Evolutionary conservation across 2,329 filamentous ascomycete species (phyloP).

Genomic region (Ploettnerulaceae sp.): DNA sequence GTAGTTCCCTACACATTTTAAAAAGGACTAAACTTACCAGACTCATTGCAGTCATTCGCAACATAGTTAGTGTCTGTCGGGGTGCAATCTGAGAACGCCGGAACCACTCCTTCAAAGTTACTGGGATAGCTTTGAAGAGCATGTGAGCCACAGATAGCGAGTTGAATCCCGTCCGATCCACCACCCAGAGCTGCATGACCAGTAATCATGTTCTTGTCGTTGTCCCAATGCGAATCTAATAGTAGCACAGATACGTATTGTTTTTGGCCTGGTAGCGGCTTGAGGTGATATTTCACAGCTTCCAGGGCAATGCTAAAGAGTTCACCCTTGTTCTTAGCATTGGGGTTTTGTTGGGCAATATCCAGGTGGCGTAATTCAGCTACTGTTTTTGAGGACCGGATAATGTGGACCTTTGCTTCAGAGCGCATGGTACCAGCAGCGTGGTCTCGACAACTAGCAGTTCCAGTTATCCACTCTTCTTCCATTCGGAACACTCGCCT

Average conservation of each 20-base stretch:
- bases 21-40: constrained; percentile 37
- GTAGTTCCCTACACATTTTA: too few relatives aligned
- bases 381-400: constrained; percentile 78
- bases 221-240: constrained; percentile 87
- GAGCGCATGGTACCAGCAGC: constrained; percentile 72
- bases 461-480: constrained; percentile 88
- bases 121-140: constrained; percentile 86
- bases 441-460: constrained; percentile 69
- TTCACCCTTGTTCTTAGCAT: constrained; percentile 64
- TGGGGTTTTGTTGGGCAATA: constrained; percentile 69
- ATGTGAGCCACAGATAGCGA: constrained; percentile 91
- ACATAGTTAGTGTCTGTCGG: constrained; percentile 75
- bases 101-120: constrained; percentile 82
- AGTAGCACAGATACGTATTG: constrained; percentile 84
- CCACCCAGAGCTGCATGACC: constrained; percentile 86
- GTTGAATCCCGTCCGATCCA: constrained; percentile 63
- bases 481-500: constrained; percentile 85
- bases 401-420: constrained; percentile 83
- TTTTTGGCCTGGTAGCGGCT: constrained; percentile 68
- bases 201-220: constrained; percentile 60
- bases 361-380: constrained; percentile 76
- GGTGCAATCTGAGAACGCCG: constrained; percentile 86
- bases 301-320: constrained; percentile 74
- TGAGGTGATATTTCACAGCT: constrained; percentile 74
- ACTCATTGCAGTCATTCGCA: constrained; percentile 81